Base-by-base conservation (phyloP, 805 yeast genomes). In the Pichia heedii region DNA sequence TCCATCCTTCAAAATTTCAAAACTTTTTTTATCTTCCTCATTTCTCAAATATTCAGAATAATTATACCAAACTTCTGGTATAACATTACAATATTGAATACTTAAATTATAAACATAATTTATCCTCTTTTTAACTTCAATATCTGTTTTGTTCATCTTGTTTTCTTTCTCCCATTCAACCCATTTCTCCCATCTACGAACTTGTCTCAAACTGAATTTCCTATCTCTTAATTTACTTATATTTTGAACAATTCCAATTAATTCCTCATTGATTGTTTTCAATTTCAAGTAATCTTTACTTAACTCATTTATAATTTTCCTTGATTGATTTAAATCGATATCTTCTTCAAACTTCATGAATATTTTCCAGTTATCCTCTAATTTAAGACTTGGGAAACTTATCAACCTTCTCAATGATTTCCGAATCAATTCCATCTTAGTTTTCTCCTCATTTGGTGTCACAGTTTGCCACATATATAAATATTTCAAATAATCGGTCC, bases 231-330 rank as follows among this genome's bases (percentile, higher is more conserved):
- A 33, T n/a, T 49, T 50, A 13, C 39, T 41, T 10, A 60, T 37
- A 33, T 49, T 36, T 4, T 48, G 52, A 2, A 86, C 76, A 3
- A 81, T 50, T 48, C 76, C 74, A 12, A 70, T 67, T 73, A 87
- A 76, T 56, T 85, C 95, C 35, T 76, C 78, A 48, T 77, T 76
- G 65, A 84, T 70, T 0, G 93, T 74, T 49, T 96, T 72, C 2
- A 96, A 89, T 50, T 74, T 78, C 96, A 90, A 85, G 58, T 88
- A 93, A 13, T 78, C 82, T 4, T 84, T 79, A 12, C 94, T 83
- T 47, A 78, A 72, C 53, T 89, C 97, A 36, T 84, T 79, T 42
- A 89, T 80, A 56, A 82, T 79, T 60, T 85, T 86, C 54, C 95
- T 77, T 4, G 96, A 93, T 3, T 89, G 83, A 20, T 30, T 82